Conservation (phyloP, 164 flowering plant genomes). For the Dillenia suffruticosa region DNA sequence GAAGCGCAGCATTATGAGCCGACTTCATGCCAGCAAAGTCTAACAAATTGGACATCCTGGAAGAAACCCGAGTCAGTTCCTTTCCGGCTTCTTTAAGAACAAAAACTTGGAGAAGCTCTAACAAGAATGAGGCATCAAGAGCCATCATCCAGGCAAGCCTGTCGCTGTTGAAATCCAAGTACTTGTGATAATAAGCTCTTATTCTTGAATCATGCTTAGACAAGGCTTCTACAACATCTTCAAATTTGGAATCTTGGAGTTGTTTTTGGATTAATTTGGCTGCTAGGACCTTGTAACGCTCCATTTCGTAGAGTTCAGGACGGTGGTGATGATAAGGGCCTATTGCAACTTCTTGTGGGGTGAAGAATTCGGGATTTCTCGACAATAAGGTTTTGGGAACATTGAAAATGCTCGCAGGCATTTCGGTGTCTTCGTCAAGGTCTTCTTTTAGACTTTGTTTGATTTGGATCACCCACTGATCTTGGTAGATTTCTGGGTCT, state of each 20-base stretch:
- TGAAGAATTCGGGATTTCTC: conserved; percentile 18
- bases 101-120: conserved; percentile 38
- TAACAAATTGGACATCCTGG: conserved; percentile 11
- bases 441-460: not conserved
- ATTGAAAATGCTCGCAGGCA: conserved; percentile 19
- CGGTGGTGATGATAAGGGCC: conserved; percentile 29
- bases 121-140: conserved; percentile 42
- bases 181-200: conserved; percentile 29
- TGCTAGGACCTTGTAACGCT: conserved; percentile 26
- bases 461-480: conserved; percentile 4
- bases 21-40: conserved; percentile 13
- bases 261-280: conserved; percentile 18
- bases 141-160: conserved; percentile 61
- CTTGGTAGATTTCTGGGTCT: not conserved
- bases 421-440: conserved; percentile 1
- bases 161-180: conserved; percentile 27
- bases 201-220: conserved; percentile 1
- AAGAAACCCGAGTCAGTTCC: not conserved
- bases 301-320: conserved; percentile 28
- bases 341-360: conserved; percentile 23
- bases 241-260: conserved; percentile 4
- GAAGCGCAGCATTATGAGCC: conserved; percentile 15
- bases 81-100: conserved; percentile 16
- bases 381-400: conserved; percentile 23
- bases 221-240: conserved; percentile 12